Conservation (phyloP, 352 stramenopile genomes). For the Globisporangium iwayamae region DNA sequence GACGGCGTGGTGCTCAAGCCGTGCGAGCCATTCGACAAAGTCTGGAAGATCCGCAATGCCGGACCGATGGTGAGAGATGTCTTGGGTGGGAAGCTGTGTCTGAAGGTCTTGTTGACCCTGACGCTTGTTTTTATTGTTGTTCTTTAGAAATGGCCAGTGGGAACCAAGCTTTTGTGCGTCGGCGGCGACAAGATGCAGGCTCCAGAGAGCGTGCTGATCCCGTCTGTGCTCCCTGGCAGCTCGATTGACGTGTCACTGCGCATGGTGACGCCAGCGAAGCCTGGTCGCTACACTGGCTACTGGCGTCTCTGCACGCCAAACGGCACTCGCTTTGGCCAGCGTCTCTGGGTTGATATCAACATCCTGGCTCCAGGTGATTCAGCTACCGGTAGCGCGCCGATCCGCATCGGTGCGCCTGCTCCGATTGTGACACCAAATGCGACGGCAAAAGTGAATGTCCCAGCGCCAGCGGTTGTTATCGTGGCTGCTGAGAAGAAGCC, state of each 20-base stretch:
- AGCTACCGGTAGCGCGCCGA: slow-evolving; percentile 31
- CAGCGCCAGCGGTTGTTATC: slow-evolving; percentile 27
- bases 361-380: slow-evolving; percentile 48
- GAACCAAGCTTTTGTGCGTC: slow-evolving; percentile 64
- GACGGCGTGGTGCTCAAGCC: slow-evolving; percentile 78
- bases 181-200: slow-evolving; percentile 75
- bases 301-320: slow-evolving; percentile 83
- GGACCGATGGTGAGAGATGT: slow-evolving; percentile 33
- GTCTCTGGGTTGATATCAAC: slow-evolving; percentile 85
- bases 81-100: not conserved
- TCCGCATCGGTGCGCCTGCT: slow-evolving; percentile 31
- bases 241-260: slow-evolving; percentile 73
- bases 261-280: slow-evolving; percentile 41
- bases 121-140: not conserved
- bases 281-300: slow-evolving; percentile 84
- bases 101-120: not conserved
- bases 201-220: slow-evolving; percentile 67
- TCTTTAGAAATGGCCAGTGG: slow-evolving; percentile 64
- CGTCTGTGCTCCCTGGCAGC: slow-evolving; percentile 57
- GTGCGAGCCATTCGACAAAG: slow-evolving; percentile 74
- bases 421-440: slow-evolving; percentile 23
- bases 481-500: slow-evolving; percentile 17
- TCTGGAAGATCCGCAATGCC: slow-evolving; percentile 85
- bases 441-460: slow-evolving; percentile 21
- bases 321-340: slow-evolving; percentile 82